Conservation (phyloP, 768 basidiomycete genomes). For the Leccinum boreale region DNA sequence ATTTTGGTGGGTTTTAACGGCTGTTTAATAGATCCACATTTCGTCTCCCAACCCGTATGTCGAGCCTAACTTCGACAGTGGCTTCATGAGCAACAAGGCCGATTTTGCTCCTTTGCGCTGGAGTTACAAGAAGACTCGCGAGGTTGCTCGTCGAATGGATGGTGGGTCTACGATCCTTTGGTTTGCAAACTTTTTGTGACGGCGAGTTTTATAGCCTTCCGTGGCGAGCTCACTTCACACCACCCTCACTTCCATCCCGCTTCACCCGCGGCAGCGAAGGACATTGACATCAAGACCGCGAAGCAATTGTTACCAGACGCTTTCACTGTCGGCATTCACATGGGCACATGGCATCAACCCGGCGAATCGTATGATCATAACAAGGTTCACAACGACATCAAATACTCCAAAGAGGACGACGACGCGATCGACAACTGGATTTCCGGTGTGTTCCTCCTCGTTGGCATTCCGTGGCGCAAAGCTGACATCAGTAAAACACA, state of each 20-base stretch:
- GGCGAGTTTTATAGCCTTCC: conserved; percentile 45
- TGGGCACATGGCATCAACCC: conserved; percentile 66
- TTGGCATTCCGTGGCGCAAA: not conserved
- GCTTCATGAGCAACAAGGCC: conserved; percentile 80
- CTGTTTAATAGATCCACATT: conserved; percentile 54
- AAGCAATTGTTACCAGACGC: conserved; percentile 57
- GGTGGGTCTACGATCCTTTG: conserved; percentile 31
- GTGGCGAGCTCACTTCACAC: conserved; percentile 68
- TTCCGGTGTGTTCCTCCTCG: conserved; percentile 27
- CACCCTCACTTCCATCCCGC: conserved; percentile 74
- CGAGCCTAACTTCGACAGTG: conserved; percentile 64
- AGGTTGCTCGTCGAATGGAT: conserved; percentile 70
- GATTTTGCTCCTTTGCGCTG: conserved; percentile 74
- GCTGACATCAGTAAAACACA: not conserved
- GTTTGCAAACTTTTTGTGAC: not conserved
- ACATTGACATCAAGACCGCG: conserved; percentile 68
- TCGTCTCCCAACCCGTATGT: conserved; percentile 56
- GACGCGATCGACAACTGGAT: conserved; percentile 72
- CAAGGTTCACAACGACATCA: conserved; percentile 63
- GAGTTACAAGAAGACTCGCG: conserved; percentile 77
- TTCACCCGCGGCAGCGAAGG: conserved; percentile 54
- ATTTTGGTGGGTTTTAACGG: not conserved
- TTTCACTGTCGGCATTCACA: conserved; percentile 69
- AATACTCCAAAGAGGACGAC: conserved; percentile 66
- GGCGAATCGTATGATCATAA: conserved; percentile 48